Conservation (phyloP, 108 stramenopile genomes). For the Nitzschia sp. region DNA sequence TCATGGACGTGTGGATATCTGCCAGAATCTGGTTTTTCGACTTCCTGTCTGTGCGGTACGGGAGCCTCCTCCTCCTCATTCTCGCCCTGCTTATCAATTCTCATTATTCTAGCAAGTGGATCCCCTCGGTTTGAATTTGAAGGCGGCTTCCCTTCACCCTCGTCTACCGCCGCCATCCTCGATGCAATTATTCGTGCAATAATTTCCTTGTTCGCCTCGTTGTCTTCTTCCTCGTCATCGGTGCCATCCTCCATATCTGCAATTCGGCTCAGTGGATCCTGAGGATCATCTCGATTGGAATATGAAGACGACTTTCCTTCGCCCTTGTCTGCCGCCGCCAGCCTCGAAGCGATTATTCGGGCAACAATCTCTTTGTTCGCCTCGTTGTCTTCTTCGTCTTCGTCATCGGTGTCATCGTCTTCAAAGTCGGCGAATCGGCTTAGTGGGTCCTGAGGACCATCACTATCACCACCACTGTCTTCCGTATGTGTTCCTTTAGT, state of each 20-base stretch:
- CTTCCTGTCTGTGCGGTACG: background rate
- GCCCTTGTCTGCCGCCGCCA: background rate
- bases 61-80: background rate
- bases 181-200: background rate
- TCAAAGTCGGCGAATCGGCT: background rate
- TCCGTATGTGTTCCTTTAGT: background rate
- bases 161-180: background rate
- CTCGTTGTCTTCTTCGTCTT: background rate
- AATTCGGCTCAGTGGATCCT: conserved; percentile 5
- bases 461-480: background rate
- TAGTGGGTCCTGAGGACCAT: background rate
- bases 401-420: background rate
- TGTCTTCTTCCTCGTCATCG: background rate
- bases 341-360: background rate
- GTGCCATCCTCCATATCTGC: background rate
- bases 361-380: conserved; percentile 1
- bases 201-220: background rate
- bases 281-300: background rate
- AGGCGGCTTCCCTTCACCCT: background rate
- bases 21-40: background rate
- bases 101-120: background rate
- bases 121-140: background rate
- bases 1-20: background rate
- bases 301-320: background rate
- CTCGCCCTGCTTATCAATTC: background rate